Evolutionary conservation across 2,329 filamentous ascomycete genomes (phyloP).

Genomic region (Erysiphe pulchra): DNA sequence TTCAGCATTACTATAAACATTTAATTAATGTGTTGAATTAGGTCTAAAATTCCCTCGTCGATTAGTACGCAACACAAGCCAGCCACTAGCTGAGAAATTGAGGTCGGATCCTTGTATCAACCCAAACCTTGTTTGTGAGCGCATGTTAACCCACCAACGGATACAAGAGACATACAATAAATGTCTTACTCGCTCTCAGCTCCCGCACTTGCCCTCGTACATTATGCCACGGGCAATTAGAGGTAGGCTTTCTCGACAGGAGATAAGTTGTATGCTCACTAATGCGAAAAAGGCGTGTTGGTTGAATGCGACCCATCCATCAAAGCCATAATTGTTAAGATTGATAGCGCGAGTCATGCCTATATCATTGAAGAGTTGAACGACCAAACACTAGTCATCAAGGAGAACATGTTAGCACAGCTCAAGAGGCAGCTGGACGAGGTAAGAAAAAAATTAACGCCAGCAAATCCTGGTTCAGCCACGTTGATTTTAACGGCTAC

Average conservation of each 20-base stretch:
- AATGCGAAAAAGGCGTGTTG: slow-evolving; percentile 30
- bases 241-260: slow-evolving; percentile 19
- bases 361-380: slow-evolving; percentile 63
- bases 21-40: too few species aligned
- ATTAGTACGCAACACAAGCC: too few species aligned
- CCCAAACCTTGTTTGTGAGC: too few species aligned
- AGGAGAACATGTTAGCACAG: slow-evolving; percentile 42
- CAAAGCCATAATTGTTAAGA: slow-evolving; percentile 61
- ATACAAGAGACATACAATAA: too few species aligned
- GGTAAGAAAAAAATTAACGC: slow-evolving; percentile 18
- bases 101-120: too few species aligned
- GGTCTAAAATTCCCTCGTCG: too few species aligned
- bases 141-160: too few species aligned
- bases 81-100: too few species aligned
- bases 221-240: slow-evolving; percentile 30
- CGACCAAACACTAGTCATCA: slow-evolving; percentile 49
- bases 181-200: too few species aligned
- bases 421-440: slow-evolving; percentile 45
- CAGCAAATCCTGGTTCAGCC: neutral
- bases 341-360: slow-evolving; percentile 43
- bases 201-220: neutral
- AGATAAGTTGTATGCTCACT: neutral
- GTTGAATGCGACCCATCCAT: slow-evolving; percentile 70
- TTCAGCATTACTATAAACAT: too few species aligned
- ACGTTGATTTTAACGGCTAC: neutral